Evolutionary conservation across 352 stramenopile species (phyloP), one percentile per base, ranked within the genome.

Genomic region (Phytopythium ostracodes): DNA sequence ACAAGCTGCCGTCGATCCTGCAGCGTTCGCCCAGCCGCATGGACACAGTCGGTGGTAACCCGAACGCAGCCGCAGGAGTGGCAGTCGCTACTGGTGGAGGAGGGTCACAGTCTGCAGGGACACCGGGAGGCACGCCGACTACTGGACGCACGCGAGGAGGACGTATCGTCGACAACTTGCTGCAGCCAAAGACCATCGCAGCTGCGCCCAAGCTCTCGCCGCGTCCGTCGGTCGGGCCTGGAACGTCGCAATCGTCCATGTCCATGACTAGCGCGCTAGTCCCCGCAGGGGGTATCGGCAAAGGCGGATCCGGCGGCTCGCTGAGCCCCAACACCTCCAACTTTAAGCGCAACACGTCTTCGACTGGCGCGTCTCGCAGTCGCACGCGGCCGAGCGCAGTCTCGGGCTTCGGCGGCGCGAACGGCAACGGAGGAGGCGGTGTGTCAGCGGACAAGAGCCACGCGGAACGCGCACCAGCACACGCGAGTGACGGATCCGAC

Each of bases 1-100:
- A 87, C 57, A 86, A 85, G 57, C 68, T 88, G 17, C 79, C 79
- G 31, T 86, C 79, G 24, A 87, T 88, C 59, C 66, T 83, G 53
- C 69, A 60, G 25, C 71, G 73, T 38, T 76, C 72, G 38, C 80
- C 78, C 33, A 77, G 73, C 18, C 75, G 73, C 22, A 68, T 81
- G 24, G 64, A 83, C 38, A 50, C 63, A 17, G 24, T 27, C 33
- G 51, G 56, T 49, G 42, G 29, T n/a, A 36, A 2, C 52, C 40
- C 53, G 59, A 58, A 44, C 50, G 40, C 27, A 24, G 59, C 12
- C 31, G 69, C 31, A 56, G 35, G 43, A 15, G 42, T 51, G 60
- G n/a, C 36, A 38, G 53, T 27, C 50, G 42, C 64, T 5, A 31
- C 43, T 54, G 35, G 20, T 44, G 31, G n/a, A 58, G 52, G 24